Base-by-base conservation (phyloP, 1,284 basidiomycete genomes). In the Ustanciosporium gigantosporum region DNA sequence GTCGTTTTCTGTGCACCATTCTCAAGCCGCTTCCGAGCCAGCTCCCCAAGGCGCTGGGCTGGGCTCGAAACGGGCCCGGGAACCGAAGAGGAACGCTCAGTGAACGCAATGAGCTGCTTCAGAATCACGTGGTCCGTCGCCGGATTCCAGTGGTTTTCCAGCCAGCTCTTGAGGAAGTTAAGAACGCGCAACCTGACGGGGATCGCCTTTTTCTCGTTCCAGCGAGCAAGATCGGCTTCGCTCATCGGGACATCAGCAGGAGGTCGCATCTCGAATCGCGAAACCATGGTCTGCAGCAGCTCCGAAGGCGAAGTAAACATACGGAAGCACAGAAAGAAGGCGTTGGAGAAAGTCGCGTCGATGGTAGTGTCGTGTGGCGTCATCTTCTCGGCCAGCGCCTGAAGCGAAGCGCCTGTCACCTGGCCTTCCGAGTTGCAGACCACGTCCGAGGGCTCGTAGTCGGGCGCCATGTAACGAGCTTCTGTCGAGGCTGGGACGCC, bases 241-340 rank as follows among this genome's bases (percentile, higher is more conserved):
- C 65, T 64, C 17, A 83, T 80, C 35, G 87, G 77, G 7, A 67
- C 21, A 5, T 61, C 59, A 13, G 52, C 47, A 0, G 81, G 80
- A 0, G 81, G 79, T n/a, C 65, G 74, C 42, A 92, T 81, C 71
- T 92, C 88, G 79, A 90, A 98, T 14, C 94, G 87, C 27, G 82
- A 79, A 48, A 92, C 86, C 46, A 97, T 81, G 0, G 86, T 83
- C 9, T 88, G 84, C 2, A 89, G 83, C 23, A 98, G 84, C 49
- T 89, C 87, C 6, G 79, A 50, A 0, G 94, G 89, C 0, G 87
- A 85, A 1, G 88, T 86, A 79, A 96, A 97, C 59, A 96, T 80
- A n/a, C 94, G 85, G 83, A 98, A 98, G 1, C 92, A 95, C 73
- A 93, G 82, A 82, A 93, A 94, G 81, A 98, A 97, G 15, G 93